phyloP scores from a whole-genome alignment of 2,329 filamentous ascomycete genomes.

The Phyllosticta citribraziliensis region DNA sequence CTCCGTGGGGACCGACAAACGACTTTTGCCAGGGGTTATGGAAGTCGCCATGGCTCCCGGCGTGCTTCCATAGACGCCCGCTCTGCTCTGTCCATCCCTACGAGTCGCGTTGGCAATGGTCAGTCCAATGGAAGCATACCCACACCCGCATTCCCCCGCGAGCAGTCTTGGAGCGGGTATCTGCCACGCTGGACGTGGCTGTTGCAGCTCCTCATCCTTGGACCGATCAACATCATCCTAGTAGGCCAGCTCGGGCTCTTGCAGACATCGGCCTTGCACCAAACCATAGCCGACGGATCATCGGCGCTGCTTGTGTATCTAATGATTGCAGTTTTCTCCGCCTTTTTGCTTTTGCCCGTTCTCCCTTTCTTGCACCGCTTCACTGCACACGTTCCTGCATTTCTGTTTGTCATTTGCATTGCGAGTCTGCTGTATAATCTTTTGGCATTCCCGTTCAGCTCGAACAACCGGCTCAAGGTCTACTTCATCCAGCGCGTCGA shows the following conservation, averaged over 20 bases:
- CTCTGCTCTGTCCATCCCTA: constrained; percentile 7
- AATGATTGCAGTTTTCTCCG: constrained; percentile 54
- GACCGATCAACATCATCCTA: constrained; percentile 67
- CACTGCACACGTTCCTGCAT: constrained; percentile 69
- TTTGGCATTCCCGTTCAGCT: constrained; percentile 77
- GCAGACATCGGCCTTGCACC: constrained; percentile 60
- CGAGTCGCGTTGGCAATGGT: background rate
- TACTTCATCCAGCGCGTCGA: constrained; percentile 79
- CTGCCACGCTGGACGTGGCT: constrained; percentile 82
- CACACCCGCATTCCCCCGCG: constrained; percentile 25
- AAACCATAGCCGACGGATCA: constrained; percentile 79
- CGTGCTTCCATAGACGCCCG: constrained; percentile 28
- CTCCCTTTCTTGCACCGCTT: constrained; percentile 81
- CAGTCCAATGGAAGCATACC: background rate
- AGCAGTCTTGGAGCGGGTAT: constrained; percentile 76
- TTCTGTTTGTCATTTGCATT: constrained; percentile 62
- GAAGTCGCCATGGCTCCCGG: constrained; percentile 34
- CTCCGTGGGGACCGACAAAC: constrained; percentile 39
- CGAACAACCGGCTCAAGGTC: constrained; percentile 69
- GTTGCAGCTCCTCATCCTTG: constrained; percentile 71
- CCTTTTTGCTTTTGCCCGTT: constrained; percentile 64
- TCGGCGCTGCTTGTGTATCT: constrained; percentile 63
- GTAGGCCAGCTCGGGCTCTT: constrained; percentile 67
- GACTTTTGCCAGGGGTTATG: constrained; percentile 37
- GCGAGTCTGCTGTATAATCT: constrained; percentile 81